Evolutionary conservation across 192 early-diverging fungal genomes (phyloP).

Genomic region (Mortierella hygrophila): DNA sequence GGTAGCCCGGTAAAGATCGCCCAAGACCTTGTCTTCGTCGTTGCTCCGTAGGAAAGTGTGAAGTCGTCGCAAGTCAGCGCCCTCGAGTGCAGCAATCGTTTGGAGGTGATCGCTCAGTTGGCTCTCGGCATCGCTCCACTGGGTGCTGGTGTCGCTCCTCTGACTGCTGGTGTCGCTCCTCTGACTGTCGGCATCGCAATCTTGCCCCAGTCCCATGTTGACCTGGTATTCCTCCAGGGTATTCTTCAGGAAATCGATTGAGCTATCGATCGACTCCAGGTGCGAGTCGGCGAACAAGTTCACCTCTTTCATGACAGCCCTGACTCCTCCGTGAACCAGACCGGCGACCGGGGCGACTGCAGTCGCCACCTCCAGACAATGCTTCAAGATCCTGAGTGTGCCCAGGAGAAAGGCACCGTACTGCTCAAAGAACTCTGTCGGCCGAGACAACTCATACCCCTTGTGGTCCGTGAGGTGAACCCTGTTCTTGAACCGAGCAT

Average conservation of each 20-base stretch:
- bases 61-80: conserved; percentile 29
- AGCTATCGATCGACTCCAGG: background rate
- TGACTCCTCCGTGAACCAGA: background rate
- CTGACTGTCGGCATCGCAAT: background rate
- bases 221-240: background rate
- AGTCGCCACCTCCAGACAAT: background rate
- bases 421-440: conserved; percentile 17
- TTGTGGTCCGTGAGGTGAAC: conserved; percentile 14
- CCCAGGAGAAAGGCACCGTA: conserved; percentile 19
- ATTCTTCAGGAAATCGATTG: conserved; percentile 11
- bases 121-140: background rate
- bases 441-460: conserved; percentile 14
- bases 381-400: conserved; percentile 15
- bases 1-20: conserved; percentile 29
- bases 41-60: conserved; percentile 16
- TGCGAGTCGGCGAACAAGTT: background rate
- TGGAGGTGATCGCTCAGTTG: background rate
- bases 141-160: no score
- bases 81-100: conserved; percentile 25
- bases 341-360: background rate
- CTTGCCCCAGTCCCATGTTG: background rate
- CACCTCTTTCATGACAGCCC: background rate
- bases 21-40: conserved; percentile 27
- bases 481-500: background rate
- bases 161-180: background rate